Evolutionary conservation across 2,329 filamentous ascomycete species (phyloP), one percentile per base, ranked within the genome.

Genomic region (Aureobasidium namibiae): DNA sequence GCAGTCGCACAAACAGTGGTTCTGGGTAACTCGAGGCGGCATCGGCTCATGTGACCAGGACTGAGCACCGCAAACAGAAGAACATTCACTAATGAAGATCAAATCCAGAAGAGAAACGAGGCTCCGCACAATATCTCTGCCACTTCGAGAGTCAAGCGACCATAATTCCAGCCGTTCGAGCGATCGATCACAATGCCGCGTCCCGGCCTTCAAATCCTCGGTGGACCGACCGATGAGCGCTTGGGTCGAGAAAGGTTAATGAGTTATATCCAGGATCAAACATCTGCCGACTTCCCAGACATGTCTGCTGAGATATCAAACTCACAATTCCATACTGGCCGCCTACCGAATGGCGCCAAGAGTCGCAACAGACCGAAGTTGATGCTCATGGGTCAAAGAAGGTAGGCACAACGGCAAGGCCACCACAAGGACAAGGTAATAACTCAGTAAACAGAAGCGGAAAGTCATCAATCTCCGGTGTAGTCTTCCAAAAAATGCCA

Each of bases 401-500:
- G 92, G 94, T 95, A 77, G 66, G 78, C 29, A 36, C 11, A 26
- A 36, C 26, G 13, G 23, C 70, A 59, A n/a, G 44, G 18, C 31
- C 34, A 61, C 21, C 26, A 45, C 33, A 46, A n/a, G n/a, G 29
- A 18, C 14, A 52, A 38, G 53, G 64, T 57, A 39, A 11, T 38
- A 48, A 58, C 23, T 18, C 45, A 24, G 33, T 36, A 1, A 26
- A 14, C 65, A 99, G 94, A 77, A 96, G 92, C 70, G 94, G 94
- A 62, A 99, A 99, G 72, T 97, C 94, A 0, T 99, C 94, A 6
- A 97, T 99, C 70, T 94, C 92, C 26, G 97, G 91, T 69, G 95
- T 99, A 49, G 92, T 99, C n/a, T 97, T 99, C 69, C 92, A 97
- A 75, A 99, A 99, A 72, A 86, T 97, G 70, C 90, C 92, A 3